A percentile compares a stretch with the other conserved stretches of the same genome.
phyloP scores from a whole-genome alignment of 2,329 filamentous ascomycete genomes.

The Periconia sp. region DNA sequence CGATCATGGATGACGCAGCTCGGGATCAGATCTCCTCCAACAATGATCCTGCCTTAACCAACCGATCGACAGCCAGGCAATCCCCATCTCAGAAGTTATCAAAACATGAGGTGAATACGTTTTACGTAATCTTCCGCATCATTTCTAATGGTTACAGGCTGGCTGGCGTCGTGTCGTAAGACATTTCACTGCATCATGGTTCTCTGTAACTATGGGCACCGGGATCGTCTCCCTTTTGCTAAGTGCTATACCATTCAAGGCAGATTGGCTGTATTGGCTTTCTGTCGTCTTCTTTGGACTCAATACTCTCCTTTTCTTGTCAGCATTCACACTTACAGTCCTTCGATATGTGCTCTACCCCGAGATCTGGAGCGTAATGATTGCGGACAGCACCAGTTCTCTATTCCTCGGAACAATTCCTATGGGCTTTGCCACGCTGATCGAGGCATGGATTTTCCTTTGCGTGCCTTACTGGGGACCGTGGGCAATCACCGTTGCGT shows the following conservation, averaged over 20 bases:
- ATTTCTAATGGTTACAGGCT: constrained; percentile 13
- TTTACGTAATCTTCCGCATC: neutral
- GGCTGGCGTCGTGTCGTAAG: constrained; percentile 40
- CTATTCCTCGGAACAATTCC: constrained; percentile 69
- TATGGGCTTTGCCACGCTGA: constrained; percentile 69
- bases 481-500: constrained; percentile 53
- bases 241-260: constrained; percentile 63
- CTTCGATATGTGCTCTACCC: constrained; percentile 67
- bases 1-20: constrained; percentile 31
- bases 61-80: constrained; percentile 12
- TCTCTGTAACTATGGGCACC: constrained; percentile 59
- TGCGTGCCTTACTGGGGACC: constrained; percentile 63
- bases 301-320: constrained; percentile 60
- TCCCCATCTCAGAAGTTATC: constrained; percentile 11
- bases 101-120: constrained; percentile 27
- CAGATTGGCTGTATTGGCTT: constrained; percentile 59
- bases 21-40: constrained; percentile 28
- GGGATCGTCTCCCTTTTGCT: constrained; percentile 67
- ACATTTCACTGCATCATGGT: constrained; percentile 44
- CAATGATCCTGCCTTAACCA: constrained; percentile 29
- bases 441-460: constrained; percentile 64
- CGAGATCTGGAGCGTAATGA: constrained; percentile 66
- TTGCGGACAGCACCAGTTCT: constrained; percentile 65
- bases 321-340: constrained; percentile 57
- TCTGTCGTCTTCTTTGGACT: constrained; percentile 63